Conservation (phyloP, 2,329 filamentous ascomycete species). For the Ophiostoma quercus region DNA sequence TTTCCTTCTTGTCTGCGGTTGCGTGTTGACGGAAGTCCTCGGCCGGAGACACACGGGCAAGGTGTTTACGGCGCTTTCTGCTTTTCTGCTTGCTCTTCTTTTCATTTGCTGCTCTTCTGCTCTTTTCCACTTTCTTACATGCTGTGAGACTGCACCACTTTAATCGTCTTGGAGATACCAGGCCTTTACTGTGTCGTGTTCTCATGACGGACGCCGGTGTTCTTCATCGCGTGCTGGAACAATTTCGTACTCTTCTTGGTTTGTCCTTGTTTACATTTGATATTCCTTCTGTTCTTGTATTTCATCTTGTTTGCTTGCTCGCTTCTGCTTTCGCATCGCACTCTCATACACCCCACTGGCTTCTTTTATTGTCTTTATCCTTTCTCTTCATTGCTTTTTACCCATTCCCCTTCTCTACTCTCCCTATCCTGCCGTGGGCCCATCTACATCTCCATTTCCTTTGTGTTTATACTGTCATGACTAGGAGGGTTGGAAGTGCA, state of each 20-base stretch:
- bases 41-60: conserved; percentile 29
- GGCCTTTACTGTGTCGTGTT: neutral
- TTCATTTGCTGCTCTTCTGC: neutral
- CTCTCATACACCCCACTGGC: neutral
- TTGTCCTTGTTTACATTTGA: neutral
- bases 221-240: neutral
- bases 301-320: neutral
- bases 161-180: neutral
- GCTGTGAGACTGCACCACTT: neutral
- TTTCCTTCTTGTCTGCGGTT: conserved; percentile 5
- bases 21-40: conserved; percentile 14
- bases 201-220: neutral
- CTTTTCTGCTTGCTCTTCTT: neutral
- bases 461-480: conserved; percentile 25
- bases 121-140: neutral
- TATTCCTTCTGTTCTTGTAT: conserved; percentile 7
- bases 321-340: neutral
- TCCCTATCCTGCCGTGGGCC: conserved; percentile 3
- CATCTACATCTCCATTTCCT: conserved; percentile 24
- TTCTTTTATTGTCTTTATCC: neutral
- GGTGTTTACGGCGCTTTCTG: conserved; percentile 42
- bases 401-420: neutral
- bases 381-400: neutral
- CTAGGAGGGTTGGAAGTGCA: conserved; percentile 2
- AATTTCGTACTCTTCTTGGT: neutral